A percentile compares a stretch with the other conserved stretches of the same genome.
phyloP scores from a whole-genome alignment of 73 alveolate species.

The Blepharisma japonicum region DNA sequence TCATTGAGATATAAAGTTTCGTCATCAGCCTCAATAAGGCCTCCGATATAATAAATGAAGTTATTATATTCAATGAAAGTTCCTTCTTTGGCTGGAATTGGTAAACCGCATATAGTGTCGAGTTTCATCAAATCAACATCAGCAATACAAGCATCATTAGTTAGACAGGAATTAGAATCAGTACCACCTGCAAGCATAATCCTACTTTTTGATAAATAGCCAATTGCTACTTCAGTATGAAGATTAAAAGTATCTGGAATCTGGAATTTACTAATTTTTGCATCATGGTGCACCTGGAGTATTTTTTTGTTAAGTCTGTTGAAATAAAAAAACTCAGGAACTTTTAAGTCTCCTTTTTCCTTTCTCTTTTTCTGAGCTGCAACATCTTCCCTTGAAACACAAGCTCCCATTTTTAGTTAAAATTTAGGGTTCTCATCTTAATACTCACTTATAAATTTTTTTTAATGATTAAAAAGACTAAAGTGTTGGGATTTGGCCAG shows the following conservation, averaged over 20 bases:
- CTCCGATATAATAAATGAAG: neutral
- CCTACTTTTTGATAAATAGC: neutral
- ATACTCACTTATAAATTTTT: too few relatives aligned
- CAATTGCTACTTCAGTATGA: constrained; percentile 12
- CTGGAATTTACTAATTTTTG: too few relatives aligned
- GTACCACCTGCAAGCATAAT: constrained; percentile 19
- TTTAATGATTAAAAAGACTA: too few relatives aligned
- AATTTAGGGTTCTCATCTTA: too few relatives aligned
- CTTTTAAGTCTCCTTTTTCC: too few relatives aligned
- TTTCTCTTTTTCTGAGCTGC: too few relatives aligned
- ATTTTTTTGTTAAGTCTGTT: too few relatives aligned
- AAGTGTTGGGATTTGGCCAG: too few relatives aligned
- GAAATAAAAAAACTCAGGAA: too few relatives aligned
- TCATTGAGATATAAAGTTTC: neutral
- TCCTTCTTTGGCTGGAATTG: constrained; percentile 23
- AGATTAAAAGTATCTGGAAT: neutral
- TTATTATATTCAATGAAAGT: neutral
- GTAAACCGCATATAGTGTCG: neutral
- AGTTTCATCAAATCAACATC: neutral
- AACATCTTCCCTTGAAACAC: too few relatives aligned
- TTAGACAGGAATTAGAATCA: neutral
- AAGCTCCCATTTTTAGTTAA: too few relatives aligned
- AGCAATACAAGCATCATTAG: neutral
- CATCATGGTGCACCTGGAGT: too few relatives aligned
- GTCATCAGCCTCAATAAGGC: neutral